Evolutionary conservation across 2,329 filamentous ascomycete species (phyloP).

Genomic region (Cladosporium cucumerinum): DNA sequence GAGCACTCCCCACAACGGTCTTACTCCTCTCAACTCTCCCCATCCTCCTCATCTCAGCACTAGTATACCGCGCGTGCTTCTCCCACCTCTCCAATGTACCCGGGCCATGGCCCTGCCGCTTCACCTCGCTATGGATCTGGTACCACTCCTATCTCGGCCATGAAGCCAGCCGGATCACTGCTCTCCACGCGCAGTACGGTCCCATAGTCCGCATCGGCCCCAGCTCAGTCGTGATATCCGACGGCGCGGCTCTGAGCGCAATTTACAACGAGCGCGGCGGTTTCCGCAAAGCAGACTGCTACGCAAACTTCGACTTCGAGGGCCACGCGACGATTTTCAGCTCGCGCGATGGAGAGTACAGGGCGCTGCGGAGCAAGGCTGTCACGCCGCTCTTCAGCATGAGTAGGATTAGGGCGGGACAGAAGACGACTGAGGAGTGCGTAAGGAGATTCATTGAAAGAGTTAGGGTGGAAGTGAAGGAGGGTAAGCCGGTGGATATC

Average conservation of each 20-base stretch:
- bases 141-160: slow-evolving; percentile 33
- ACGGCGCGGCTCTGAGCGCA: slow-evolving; percentile 61
- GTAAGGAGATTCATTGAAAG: slow-evolving; percentile 43
- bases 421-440: slow-evolving; percentile 39
- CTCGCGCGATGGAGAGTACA: slow-evolving; percentile 39
- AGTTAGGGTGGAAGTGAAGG: slow-evolving; percentile 36
- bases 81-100: slow-evolving; percentile 35
- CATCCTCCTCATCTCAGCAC: slow-evolving; percentile 14
- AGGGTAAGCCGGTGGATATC: slow-evolving; percentile 43
- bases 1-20: neutral
- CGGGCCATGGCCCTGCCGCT: slow-evolving; percentile 29
- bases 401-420: slow-evolving; percentile 42
- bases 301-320: slow-evolving; percentile 24
- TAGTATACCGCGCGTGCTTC: slow-evolving; percentile 35
- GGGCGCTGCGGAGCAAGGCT: slow-evolving; percentile 48
- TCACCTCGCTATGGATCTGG: slow-evolving; percentile 29
- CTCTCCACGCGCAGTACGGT: slow-evolving; percentile 63
- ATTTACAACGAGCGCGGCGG: slow-evolving; percentile 47
- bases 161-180: slow-evolving; percentile 26
- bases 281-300: slow-evolving; percentile 24
- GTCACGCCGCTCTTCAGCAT: slow-evolving; percentile 51
- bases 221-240: slow-evolving; percentile 68
- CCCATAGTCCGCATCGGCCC: slow-evolving; percentile 71
- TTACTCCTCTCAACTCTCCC: neutral
- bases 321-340: slow-evolving; percentile 36